Percentiles rank a stretch among this genome's conserved stretches.
These are phyloP conservation scores for Neospermospora avenae DNA, from an alignment of 2,329 filamentous ascomycete genomes.

Conservation along the genomic window DNA sequence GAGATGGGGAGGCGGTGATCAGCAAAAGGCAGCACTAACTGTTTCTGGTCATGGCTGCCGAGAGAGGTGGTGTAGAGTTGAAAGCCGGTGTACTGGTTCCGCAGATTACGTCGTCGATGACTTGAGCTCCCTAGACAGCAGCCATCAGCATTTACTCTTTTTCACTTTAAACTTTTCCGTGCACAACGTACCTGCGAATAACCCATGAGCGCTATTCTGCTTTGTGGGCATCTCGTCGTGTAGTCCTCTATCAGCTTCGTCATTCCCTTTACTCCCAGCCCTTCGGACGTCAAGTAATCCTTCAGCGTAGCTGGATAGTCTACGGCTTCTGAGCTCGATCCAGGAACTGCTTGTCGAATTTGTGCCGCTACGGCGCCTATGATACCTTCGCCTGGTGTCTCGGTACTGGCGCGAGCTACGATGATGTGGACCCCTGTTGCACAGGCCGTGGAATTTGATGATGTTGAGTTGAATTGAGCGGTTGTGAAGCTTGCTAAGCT, in stretches of 20 bases:
- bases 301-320: conserved; percentile 34
- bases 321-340: conserved; percentile 36
- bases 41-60: conserved; percentile 14
- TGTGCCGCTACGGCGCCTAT: conserved; percentile 34
- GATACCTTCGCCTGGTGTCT: conserved; percentile 36
- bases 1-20: neutral
- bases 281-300: conserved; percentile 32
- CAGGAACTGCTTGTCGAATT: conserved; percentile 33
- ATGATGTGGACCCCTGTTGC: conserved; percentile 34
- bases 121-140: conserved; percentile 28
- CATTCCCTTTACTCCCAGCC: conserved; percentile 34
- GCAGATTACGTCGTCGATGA: conserved; percentile 33
- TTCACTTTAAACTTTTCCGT: too few relatives aligned
- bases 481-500: neutral
- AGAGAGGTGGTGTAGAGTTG: conserved; percentile 18
- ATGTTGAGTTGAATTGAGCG: neutral
- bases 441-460: conserved; percentile 6
- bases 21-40: neutral
- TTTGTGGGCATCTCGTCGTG: conserved; percentile 29
- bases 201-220: conserved; percentile 37
- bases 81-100: conserved; percentile 27
- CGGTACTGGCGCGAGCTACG: conserved; percentile 37
- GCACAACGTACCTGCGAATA: conserved; percentile 35
- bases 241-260: conserved; percentile 33
- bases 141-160: conserved; percentile 4